A percentile compares a stretch with the other conserved stretches of the same genome.
Evolutionary conservation across 116 monocot genomes (phyloP).

Genomic region (Thalassia testudinum): DNA sequence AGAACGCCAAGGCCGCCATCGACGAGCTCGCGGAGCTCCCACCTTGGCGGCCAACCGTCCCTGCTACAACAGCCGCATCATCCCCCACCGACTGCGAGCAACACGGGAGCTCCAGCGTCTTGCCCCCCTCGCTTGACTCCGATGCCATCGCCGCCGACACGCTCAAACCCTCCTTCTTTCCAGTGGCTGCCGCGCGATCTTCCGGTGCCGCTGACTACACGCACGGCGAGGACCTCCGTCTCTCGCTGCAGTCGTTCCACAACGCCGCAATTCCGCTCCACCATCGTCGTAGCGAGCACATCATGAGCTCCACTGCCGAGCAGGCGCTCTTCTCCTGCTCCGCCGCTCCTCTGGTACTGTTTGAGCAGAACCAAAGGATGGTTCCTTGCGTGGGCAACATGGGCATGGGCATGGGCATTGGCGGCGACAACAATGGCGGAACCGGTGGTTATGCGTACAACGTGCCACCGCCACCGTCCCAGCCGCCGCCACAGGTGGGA

Average conservation of each 20-base stretch:
- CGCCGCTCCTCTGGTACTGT: conserved; percentile 11
- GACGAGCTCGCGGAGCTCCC: conserved; percentile 40
- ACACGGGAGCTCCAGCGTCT: background rate
- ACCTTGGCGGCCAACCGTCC: conserved; percentile 12
- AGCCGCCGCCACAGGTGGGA: conserved; percentile 18
- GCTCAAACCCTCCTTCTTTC: conserved; percentile 78
- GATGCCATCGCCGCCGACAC: conserved; percentile 65
- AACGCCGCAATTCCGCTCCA: conserved; percentile 20
- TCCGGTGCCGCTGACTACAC: conserved; percentile 11
- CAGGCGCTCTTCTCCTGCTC: conserved; percentile 7
- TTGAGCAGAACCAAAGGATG: conserved; percentile 18
- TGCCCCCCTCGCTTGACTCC: conserved; percentile 45
- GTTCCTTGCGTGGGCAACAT: conserved; percentile 18
- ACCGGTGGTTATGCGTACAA: conserved; percentile 13
- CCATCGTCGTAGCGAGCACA: conserved; percentile 7
- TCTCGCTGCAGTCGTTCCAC: conserved; percentile 69
- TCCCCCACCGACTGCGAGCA: background rate
- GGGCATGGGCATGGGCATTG: background rate
- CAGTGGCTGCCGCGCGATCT: conserved; percentile 14
- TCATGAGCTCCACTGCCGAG: background rate
- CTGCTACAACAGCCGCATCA: background rate
- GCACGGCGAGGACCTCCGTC: conserved; percentile 43
- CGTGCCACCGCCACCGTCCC: conserved; percentile 11
- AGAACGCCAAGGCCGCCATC: conserved; percentile 46
- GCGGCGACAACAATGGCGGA: background rate